phyloP scores from a whole-genome alignment of 345 rosid species.

The Laguncularia racemosa region DNA sequence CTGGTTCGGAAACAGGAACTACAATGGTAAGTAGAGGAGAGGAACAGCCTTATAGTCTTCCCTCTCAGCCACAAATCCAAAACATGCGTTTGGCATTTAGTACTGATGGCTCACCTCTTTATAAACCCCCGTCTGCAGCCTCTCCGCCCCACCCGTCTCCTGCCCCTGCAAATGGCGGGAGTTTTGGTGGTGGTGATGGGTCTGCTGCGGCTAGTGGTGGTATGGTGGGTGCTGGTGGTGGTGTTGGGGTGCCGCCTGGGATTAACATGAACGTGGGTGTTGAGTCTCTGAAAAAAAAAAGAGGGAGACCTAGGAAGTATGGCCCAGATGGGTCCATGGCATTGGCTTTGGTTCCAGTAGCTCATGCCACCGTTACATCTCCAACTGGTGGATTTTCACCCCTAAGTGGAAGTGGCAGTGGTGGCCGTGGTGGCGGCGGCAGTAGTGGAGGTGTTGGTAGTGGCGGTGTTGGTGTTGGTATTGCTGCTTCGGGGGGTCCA shows the following conservation, averaged over 20 bases:
- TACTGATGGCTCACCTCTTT: slow-evolving; percentile 14
- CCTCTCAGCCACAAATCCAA: slow-evolving; percentile 13
- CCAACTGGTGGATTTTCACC: slow-evolving; percentile 9
- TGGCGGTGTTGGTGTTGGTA: slow-evolving; percentile 12
- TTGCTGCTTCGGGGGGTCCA: slow-evolving; percentile 14
- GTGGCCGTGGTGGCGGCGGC: not conserved
- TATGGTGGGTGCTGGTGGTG: slow-evolving; percentile 1
- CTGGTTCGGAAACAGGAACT: slow-evolving; percentile 8
- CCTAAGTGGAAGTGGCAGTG: not conserved
- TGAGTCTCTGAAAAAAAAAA: slow-evolving; percentile 43
- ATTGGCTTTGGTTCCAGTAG: slow-evolving; percentile 20
- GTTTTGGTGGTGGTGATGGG: slow-evolving; percentile 4
- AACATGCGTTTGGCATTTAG: slow-evolving; percentile 19
- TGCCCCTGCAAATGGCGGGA: slow-evolving; percentile 1
- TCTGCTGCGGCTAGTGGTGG: slow-evolving; percentile 12
- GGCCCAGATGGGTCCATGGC: slow-evolving; percentile 55
- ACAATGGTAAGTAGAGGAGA: slow-evolving; percentile 14
- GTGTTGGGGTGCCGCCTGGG: slow-evolving; percentile 8
- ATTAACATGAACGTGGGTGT: slow-evolving; percentile 27
- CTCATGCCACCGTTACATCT: slow-evolving; percentile 8
- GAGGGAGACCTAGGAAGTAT: slow-evolving; percentile 72
- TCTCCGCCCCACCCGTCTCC: slow-evolving; percentile 10
- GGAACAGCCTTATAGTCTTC: slow-evolving; percentile 5
- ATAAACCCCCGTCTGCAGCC: slow-evolving; percentile 11
- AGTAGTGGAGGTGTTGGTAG: slow-evolving; percentile 3